Base-by-base conservation (phyloP, 352 stramenopile species). In the Globisporangium echinulatum region DNA sequence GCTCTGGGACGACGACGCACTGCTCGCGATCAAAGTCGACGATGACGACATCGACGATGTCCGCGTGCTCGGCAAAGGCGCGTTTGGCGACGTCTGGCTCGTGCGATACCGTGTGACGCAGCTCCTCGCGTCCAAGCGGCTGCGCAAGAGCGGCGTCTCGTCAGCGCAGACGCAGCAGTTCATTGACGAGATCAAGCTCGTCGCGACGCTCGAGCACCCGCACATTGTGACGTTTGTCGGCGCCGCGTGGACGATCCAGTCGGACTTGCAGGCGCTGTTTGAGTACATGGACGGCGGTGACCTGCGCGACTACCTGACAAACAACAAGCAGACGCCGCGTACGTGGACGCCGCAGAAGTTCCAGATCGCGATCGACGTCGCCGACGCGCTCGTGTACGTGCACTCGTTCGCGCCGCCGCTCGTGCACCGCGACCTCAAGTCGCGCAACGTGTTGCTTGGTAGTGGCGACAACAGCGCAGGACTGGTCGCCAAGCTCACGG, bases 181-280 rank as follows among this genome's bases (percentile, higher is more conserved):
- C 17, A 68, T 88, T 46, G 52, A 68, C 39, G 39, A 43, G 39
- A 43, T 43, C 39, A 43, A 43, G 19, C 19, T 25, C 19, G 19
- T 25, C 19, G 19, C 19, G 19, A 25, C 19, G 1, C 19, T 25
- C 19, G 39, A 43, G 39, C 39, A 43, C 39, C 39, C 14, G 71
- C 39, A 68, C 4, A 61, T 87, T 10, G 79, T 88, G 17, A 47
- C 47, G 14, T 67, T 87, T n/a, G 49, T 88, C 14, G 79, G 75
- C 25, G 77, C 77, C 13, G 70, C 74, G 7, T 88, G 77, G 75
- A 83, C 72, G 1, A 70, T 75, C 36, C 63, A 82, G 46, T 64
- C 66, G 0, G 76, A 87, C 40, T 43, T 85, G 0, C 72, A 85
- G 62, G 67, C 69, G 1, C 69, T 74, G 14, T 62, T 89, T 2